phyloP scores from a whole-genome alignment of 306 rosid species.

The Prunus mongolica region DNA sequence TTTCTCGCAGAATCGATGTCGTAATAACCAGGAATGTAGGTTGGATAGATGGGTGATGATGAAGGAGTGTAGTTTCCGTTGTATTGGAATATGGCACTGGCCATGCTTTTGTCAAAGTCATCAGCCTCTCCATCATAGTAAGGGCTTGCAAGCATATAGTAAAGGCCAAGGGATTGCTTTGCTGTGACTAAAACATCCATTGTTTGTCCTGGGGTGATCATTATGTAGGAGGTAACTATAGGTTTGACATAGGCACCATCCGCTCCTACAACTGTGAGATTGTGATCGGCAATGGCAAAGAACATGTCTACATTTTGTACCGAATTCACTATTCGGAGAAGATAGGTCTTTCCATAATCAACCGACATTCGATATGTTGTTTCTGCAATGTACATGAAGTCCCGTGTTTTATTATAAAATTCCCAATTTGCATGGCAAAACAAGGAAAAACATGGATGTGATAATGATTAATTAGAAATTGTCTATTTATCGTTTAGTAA shows the following conservation, averaged over 20 bases:
- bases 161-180: constrained; percentile 31
- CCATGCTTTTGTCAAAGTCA: constrained; percentile 29
- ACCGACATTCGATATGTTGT: constrained; percentile 33
- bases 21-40: constrained; percentile 26
- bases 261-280: constrained; percentile 40
- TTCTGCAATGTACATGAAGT: neutral
- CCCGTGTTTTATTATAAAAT: no score
- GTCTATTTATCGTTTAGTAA: neutral
- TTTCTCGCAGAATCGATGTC: constrained; percentile 26
- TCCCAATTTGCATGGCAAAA: no score
- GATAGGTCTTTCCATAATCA: constrained; percentile 38
- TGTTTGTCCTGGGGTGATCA: constrained; percentile 51
- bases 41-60: constrained; percentile 1
- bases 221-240: constrained; percentile 23
- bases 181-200: constrained; percentile 42
- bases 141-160: constrained; percentile 44
- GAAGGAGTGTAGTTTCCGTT: constrained; percentile 11
- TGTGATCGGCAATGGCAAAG: constrained; percentile 43
- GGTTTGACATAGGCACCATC: constrained; percentile 43
- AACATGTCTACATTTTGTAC: constrained; percentile 37
- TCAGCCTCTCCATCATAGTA: constrained; percentile 15
- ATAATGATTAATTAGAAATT: no score
- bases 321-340: constrained; percentile 42
- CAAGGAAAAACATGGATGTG: no score
- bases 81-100: constrained; percentile 48